Conservation (phyloP, 2,329 filamentous ascomycete species). For the Apiospora marii region DNA sequence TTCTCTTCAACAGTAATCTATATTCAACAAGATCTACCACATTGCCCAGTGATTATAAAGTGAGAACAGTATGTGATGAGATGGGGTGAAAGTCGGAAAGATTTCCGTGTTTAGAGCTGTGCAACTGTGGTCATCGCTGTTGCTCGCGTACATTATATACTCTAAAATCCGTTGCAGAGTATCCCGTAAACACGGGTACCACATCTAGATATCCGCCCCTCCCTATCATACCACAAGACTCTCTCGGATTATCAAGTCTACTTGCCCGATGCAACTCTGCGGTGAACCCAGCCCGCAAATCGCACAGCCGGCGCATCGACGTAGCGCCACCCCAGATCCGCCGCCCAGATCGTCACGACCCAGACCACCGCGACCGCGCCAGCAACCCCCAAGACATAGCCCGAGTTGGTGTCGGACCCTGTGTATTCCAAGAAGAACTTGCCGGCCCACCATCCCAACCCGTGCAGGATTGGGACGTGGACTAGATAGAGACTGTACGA, state of each 20-base stretch:
- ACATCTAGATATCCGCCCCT: not conserved
- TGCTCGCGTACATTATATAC: not conserved
- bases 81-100: not conserved
- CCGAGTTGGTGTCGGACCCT: slow-evolving; percentile 28
- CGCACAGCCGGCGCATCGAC: slow-evolving; percentile 35
- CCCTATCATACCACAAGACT: too few species aligned
- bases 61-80: too few species aligned
- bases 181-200: not conserved
- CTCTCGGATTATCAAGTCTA: too few species aligned
- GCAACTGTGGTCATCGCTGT: not conserved
- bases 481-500: slow-evolving; percentile 41
- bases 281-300: slow-evolving; percentile 34
- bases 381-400: slow-evolving; percentile 31
- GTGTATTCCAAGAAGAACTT: slow-evolving; percentile 29
- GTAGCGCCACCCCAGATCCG: slow-evolving; percentile 35
- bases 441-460: slow-evolving; percentile 33
- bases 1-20: not conserved
- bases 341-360: slow-evolving; percentile 34
- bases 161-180: not conserved
- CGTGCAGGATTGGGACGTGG: slow-evolving; percentile 38
- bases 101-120: not conserved
- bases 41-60: not conserved
- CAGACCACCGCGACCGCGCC: slow-evolving; percentile 30
- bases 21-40: not conserved
- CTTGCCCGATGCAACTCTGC: not conserved